Percentiles rank a stretch among this genome's conserved stretches.
phyloP scores from a whole-genome alignment of 148 eudicot species.

The Gaultheria prostrata region DNA sequence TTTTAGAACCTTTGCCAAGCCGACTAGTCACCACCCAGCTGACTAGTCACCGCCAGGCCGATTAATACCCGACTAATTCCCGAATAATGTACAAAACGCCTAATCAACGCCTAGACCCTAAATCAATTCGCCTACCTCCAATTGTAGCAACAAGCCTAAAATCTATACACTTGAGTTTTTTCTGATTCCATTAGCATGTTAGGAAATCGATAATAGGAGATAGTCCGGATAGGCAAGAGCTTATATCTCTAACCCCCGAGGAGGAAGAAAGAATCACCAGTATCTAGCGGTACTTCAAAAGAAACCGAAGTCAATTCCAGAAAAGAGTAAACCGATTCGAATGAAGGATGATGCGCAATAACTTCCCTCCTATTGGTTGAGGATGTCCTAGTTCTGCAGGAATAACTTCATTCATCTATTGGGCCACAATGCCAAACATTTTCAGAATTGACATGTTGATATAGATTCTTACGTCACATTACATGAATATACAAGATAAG shows the following conservation, averaged over 20 bases:
- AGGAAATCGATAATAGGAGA: background rate
- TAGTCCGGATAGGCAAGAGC: background rate
- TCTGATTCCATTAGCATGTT: background rate
- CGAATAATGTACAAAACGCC: too few species aligned
- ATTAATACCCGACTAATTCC: too few species aligned
- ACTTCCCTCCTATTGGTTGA: background rate
- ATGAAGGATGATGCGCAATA: background rate
- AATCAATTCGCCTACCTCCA: conserved; percentile 4
- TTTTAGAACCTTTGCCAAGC: too few species aligned
- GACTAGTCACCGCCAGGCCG: too few species aligned
- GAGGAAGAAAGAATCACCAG: background rate
- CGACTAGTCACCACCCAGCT: too few species aligned
- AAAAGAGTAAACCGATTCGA: background rate
- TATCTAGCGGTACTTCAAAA: background rate
- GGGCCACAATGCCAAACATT: background rate
- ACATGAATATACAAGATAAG: background rate
- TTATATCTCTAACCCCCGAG: background rate
- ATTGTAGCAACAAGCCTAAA: background rate
- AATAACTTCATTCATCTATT: background rate
- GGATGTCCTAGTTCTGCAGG: conserved; percentile 11
- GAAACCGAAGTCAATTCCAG: background rate
- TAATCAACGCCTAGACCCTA: too few species aligned
- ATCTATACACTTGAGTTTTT: background rate
- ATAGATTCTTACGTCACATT: background rate
- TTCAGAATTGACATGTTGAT: background rate